Evolutionary conservation across 2,329 filamentous ascomycete genomes (phyloP).

Genomic region (Xenoacremonium recifei): DNA sequence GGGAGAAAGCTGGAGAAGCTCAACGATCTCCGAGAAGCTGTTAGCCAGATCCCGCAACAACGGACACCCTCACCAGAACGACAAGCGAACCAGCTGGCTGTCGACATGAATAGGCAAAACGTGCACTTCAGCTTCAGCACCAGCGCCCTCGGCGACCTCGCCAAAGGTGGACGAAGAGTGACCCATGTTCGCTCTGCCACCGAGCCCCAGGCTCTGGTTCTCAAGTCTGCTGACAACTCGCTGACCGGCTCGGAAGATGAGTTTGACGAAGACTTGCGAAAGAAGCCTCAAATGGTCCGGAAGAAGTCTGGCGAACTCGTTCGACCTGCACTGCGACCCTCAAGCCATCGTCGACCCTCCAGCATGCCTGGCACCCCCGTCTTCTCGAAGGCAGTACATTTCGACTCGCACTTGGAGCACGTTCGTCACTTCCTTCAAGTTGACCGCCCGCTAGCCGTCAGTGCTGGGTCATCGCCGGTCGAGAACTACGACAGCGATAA

Average conservation of each 20-base stretch:
- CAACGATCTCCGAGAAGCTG: constrained; percentile 76
- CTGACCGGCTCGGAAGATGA: constrained; percentile 60
- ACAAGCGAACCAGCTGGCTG: constrained; percentile 43
- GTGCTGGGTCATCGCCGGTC: constrained; percentile 86
- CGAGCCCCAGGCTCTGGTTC: constrained; percentile 49
- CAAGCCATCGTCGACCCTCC: constrained; percentile 78
- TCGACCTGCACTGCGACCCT: constrained; percentile 79
- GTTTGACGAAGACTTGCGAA: constrained; percentile 55
- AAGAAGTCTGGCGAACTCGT: constrained; percentile 99
- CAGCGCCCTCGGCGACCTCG: constrained; percentile 41
- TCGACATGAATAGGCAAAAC: constrained; percentile 37
- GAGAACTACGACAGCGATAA: constrained; percentile 83
- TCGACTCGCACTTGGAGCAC: constrained; percentile 94
- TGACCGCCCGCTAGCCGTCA: constrained; percentile 92
- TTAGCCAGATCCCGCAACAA: constrained; percentile 68
- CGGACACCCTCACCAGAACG: constrained; percentile 47
- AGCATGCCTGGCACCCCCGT: constrained; percentile 98
- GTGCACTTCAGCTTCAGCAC: constrained; percentile 50
- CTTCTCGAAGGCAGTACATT: constrained; percentile 96
- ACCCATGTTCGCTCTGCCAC: constrained; percentile 56
- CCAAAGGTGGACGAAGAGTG: constrained; percentile 38
- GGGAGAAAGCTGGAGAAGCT: constrained; percentile 51
- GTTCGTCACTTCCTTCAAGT: constrained; percentile 94
- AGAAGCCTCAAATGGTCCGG: constrained; percentile 87
- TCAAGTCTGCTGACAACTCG: constrained; percentile 49